Evolutionary conservation across 768 basidiomycete genomes (phyloP), one percentile per base, ranked within the genome.

Genomic region (Trametes cinnabarina): DNA sequence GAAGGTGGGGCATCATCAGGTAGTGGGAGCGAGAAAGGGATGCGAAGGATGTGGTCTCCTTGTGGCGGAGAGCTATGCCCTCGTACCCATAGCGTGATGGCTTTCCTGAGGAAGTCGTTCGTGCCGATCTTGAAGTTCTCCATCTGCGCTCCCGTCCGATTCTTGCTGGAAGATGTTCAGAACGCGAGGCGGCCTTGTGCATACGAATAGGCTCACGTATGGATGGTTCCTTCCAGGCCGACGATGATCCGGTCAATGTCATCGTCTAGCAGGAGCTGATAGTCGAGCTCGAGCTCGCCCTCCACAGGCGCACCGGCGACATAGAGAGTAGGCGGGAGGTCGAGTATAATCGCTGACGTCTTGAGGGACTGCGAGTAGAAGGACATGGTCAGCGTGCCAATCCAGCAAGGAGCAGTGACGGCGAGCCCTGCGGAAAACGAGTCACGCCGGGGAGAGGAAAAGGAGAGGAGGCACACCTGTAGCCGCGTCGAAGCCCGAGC

Each of bases 1-100:
- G 68, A 65, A 2, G 68, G 66, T 2, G 64, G 66, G 20, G 58
- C 46, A 50, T 60, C 44, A 2, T 8, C n/a, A 1, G 64, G 64
- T 6, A 66, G 52, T 2, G 17, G 39, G 48, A 69, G 59, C 14
- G 51, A 55, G 56, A 69, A 69, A 20, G 67, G 68, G 15, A 69
- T 32, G 30, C 23, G 34, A 1, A 64, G 46, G 44, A 58, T 57
- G 41, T 53, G 55, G 14, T 56, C 44, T 3, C 43, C 58, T 15
- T 61, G 41, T 1, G 63, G 61, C 15, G 66, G 61, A 22, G 56
- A 43, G n/a, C 50, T 47, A 2, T 57, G 39, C 32, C 47, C 56
- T 17, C 49, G 37, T 44, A 50, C 35, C 64, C 66, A 65, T n/a
- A 65, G 52, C 3, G 64, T 61, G 19, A 63, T 39, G 9, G 34